These are phyloP conservation scores for Blastobotrys ciferrii DNA, from an alignment of 1,139 yeast genomes.

Conservation along the genomic window DNA sequence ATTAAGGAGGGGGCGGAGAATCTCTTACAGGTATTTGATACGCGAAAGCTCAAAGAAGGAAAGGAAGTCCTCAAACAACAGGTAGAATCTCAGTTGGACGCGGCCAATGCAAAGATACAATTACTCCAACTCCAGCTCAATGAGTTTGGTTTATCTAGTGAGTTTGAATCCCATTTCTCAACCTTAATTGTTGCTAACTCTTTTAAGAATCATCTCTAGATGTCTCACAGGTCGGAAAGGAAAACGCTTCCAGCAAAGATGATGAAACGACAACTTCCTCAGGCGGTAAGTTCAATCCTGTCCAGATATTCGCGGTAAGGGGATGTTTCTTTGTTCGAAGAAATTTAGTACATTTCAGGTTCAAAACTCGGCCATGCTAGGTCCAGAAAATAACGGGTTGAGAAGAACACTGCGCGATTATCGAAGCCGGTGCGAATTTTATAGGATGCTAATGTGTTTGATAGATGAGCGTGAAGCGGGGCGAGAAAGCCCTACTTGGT, in stretches of 20 bases:
- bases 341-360: neutral
- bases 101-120: slow-evolving; percentile 39
- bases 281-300: slow-evolving; percentile 9
- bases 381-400: no score
- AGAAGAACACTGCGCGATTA: no score
- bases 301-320: no score
- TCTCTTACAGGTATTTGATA: slow-evolving; percentile 37
- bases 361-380: no score
- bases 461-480: slow-evolving; percentile 18
- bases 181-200: neutral
- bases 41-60: slow-evolving; percentile 28
- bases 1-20: slow-evolving; percentile 44
- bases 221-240: slow-evolving; percentile 6
- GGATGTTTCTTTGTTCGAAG: neutral
- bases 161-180: neutral
- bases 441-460: neutral
- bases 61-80: slow-evolving; percentile 33
- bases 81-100: slow-evolving; percentile 40
- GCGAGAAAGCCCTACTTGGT: slow-evolving; percentile 48
- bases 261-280: neutral
- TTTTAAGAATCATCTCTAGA: slow-evolving; percentile 11
- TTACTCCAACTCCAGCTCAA: slow-evolving; percentile 34
- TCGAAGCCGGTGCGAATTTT: no score
- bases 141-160: slow-evolving; percentile 28
- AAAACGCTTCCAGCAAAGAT: neutral